Percentiles rank a stretch among this genome's conserved stretches.
phyloP scores from a whole-genome alignment of 164 flowering plant genomes.

The Kalanchoe fedtschenkoi region DNA sequence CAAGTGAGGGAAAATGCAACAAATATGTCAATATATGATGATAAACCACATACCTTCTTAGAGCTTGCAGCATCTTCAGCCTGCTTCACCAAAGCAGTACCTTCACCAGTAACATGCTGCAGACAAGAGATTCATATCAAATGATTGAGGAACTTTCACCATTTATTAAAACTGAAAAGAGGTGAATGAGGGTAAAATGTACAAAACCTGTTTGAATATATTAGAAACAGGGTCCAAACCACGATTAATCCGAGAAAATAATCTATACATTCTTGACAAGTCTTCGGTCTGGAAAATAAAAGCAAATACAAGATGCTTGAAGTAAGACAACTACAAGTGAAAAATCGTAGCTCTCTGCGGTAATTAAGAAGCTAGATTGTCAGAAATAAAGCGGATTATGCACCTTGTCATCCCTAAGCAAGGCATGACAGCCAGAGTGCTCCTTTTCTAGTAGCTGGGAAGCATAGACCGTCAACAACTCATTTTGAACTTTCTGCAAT shows the following conservation, averaged over 20 bases:
- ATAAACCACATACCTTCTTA: conserved; percentile 8
- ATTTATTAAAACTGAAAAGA: neutral
- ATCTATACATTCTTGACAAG: conserved; percentile 18
- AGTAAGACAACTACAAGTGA: neutral
- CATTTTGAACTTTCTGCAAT: conserved; percentile 9
- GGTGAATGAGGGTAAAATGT: neutral
- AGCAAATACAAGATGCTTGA: neutral
- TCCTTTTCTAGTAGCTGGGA: conserved; percentile 56
- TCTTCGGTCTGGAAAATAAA: conserved; percentile 12
- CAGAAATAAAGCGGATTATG: neutral
- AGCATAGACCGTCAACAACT: conserved; percentile 6
- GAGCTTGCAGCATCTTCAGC: conserved; percentile 22
- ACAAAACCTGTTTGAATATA: conserved; percentile 15
- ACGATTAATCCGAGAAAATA: conserved; percentile 12
- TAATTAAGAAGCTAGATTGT: neutral
- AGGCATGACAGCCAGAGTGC: conserved; percentile 55
- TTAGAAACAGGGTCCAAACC: conserved; percentile 20
- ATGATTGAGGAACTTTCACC: neutral
- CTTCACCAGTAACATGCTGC: conserved; percentile 26
- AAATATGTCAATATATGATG: neutral
- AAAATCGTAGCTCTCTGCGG: neutral
- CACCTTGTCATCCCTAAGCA: conserved; percentile 49
- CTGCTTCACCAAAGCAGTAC: conserved; percentile 20
- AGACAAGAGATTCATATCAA: neutral
- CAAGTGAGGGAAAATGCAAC: neutral